phyloP scores from a whole-genome alignment of 2,329 filamentous ascomycete genomes.

The Aspergillus melleus region DNA sequence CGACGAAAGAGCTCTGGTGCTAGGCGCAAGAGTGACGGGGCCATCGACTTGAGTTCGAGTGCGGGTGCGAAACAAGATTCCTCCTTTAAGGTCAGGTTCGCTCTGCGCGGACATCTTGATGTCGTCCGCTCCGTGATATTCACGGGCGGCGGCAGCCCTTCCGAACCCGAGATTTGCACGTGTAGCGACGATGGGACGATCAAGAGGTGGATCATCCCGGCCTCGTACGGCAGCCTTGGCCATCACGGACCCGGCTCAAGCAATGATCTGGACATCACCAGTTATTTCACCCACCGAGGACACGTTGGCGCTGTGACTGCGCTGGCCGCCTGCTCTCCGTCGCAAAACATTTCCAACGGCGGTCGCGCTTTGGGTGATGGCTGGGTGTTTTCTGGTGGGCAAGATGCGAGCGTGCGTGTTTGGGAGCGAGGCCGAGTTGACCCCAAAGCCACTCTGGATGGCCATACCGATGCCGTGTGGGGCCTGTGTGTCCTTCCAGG shows the following conservation, averaged over 20 bases:
- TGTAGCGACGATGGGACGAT: conserved; percentile 93
- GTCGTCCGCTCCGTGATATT: conserved; percentile 95
- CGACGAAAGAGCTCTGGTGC: conserved; percentile 79
- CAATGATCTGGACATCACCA: conserved; percentile 84
- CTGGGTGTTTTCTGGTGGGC: conserved; percentile 97
- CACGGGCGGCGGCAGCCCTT: conserved; percentile 90
- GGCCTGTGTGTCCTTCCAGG: conserved; percentile 87
- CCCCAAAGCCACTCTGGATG: conserved; percentile 89
- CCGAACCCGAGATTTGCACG: conserved; percentile 95
- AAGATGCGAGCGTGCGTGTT: conserved; percentile 87
- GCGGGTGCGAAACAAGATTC: conserved; percentile 61
- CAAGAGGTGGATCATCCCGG: conserved; percentile 94
- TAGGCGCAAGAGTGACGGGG: conserved; percentile 62
- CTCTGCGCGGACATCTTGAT: conserved; percentile 86
- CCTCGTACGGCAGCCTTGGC: conserved; percentile 66
- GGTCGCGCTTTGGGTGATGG: conserved; percentile 87
- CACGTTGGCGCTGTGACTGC: conserved; percentile 89
- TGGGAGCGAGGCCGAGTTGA: conserved; percentile 96
- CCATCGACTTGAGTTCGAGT: conserved; percentile 59
- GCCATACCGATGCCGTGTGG: conserved; percentile 96
- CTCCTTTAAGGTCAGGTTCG: conserved; percentile 90
- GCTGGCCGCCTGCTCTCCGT: conserved; percentile 81
- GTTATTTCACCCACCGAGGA: conserved; percentile 93
- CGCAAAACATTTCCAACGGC: conserved; percentile 84
- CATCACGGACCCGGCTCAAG: conserved; percentile 55